These are phyloP conservation scores for Malus sieversii DNA, from an alignment of 306 rosid genomes.

Conservation along the genomic window DNA sequence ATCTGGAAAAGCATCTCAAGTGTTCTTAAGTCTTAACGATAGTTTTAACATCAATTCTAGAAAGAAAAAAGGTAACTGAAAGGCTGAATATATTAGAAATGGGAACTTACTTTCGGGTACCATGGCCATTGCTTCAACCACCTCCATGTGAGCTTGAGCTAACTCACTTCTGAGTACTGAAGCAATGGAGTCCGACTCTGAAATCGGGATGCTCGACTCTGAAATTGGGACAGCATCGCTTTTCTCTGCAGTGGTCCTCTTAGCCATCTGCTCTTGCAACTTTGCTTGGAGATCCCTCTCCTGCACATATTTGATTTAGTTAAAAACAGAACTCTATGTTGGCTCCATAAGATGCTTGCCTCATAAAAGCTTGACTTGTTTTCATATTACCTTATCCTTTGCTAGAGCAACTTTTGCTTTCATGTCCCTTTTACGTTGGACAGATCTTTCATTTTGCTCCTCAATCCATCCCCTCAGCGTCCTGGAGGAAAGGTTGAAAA, in stretches of 20 bases:
- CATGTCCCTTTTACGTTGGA: conserved; percentile 20
- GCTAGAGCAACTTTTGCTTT: conserved; percentile 33
- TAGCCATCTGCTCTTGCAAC: conserved; percentile 40
- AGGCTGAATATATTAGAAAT: background rate
- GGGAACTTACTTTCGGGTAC: conserved; percentile 42
- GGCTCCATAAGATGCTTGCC: background rate
- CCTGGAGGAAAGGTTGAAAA: conserved; percentile 19
- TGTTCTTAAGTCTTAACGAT: background rate
- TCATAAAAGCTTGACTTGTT: background rate
- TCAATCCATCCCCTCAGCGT: conserved; percentile 44
- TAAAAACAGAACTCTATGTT: background rate
- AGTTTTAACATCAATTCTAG: background rate
- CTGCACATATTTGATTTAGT: conserved; percentile 14
- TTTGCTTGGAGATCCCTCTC: conserved; percentile 29
- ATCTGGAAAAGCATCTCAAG: background rate
- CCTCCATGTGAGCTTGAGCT: conserved; percentile 49
- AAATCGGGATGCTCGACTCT: conserved; percentile 17
- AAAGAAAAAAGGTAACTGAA: background rate
- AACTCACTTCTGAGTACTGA: conserved; percentile 36
- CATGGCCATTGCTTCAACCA: conserved; percentile 33
- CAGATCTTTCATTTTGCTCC: conserved; percentile 22
- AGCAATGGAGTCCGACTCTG: conserved; percentile 28
- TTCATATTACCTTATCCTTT: conserved; percentile 32
- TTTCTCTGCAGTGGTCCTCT: conserved; percentile 25
- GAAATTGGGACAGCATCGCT: conserved; percentile 20